phyloP scores from a whole-genome alignment of 352 stramenopile species.

The Phytopythium boreale region DNA sequence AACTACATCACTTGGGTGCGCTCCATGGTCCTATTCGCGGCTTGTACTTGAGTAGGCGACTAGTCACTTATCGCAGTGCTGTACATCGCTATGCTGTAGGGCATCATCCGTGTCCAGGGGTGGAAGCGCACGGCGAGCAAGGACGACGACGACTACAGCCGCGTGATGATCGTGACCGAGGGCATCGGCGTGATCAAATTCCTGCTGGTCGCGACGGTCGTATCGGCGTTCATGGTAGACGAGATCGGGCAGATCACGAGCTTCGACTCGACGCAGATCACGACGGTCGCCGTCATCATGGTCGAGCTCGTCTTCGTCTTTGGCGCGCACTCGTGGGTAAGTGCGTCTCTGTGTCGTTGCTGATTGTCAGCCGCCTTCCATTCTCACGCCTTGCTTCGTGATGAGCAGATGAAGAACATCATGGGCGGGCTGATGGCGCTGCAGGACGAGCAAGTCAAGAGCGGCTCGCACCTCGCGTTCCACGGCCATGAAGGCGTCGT shows the following conservation, averaged over 20 bases:
- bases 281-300: slow-evolving; percentile 73
- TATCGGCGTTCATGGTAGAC: slow-evolving; percentile 84
- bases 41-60: neutral
- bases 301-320: slow-evolving; percentile 80
- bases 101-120: slow-evolving; percentile 78
- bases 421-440: slow-evolving; percentile 80
- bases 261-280: slow-evolving; percentile 80
- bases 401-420: slow-evolving; percentile 75
- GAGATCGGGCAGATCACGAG: slow-evolving; percentile 74
- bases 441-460: slow-evolving; percentile 83
- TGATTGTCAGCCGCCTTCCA: neutral
- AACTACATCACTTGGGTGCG: slow-evolving; percentile 79
- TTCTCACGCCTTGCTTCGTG: neutral
- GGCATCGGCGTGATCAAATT: slow-evolving; percentile 85
- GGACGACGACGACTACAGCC: slow-evolving; percentile 82
- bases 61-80: neutral
- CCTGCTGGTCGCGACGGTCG: slow-evolving; percentile 71
- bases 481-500: slow-evolving; percentile 78
- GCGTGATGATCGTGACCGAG: slow-evolving; percentile 86
- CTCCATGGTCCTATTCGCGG: neutral
- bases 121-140: slow-evolving; percentile 67
- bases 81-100: slow-evolving; percentile 18
- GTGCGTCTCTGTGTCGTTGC: neutral
- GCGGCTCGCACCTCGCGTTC: slow-evolving; percentile 67
- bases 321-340: slow-evolving; percentile 76